Conservation (phyloP, 179 eudicot species). For the Beta corolliflora region DNA sequence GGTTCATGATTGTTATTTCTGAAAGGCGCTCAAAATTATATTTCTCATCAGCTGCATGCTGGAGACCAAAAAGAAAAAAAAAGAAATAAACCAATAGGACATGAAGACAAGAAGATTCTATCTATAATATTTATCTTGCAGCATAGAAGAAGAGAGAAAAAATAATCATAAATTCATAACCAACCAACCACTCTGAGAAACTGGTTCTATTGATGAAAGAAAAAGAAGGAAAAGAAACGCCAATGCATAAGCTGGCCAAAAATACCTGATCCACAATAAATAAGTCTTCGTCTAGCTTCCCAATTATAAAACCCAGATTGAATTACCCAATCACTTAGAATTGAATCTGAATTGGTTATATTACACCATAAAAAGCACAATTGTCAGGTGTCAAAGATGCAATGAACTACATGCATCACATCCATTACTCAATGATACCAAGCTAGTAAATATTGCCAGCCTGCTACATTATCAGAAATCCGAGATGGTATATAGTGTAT, state of each 20-base stretch:
- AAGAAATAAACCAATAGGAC: not conserved
- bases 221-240: not conserved
- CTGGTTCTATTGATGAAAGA: not conserved
- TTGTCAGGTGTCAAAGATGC: conserved; percentile 8
- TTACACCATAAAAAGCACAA: not conserved
- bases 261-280: conserved; percentile 97
- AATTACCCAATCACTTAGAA: conserved; percentile 88
- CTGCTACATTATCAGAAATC: not conserved
- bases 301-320: conserved; percentile 95
- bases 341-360: not conserved
- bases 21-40: conserved; percentile 89
- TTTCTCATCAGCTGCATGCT: conserved; percentile 99
- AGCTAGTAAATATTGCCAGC: not conserved
- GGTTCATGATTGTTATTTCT: conserved; percentile 75
- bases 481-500: not conserved
- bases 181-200: not conserved
- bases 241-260: conserved; percentile 4
- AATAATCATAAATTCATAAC: not conserved
- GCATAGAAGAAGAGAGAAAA: conserved; percentile 2
- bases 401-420: not conserved
- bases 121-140: conserved; percentile 1
- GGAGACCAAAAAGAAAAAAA: conserved; percentile 30
- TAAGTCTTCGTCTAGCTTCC: conserved; percentile 81
- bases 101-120: no score
- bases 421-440: not conserved